These are phyloP conservation scores for Cyberlindnera euphorbiae DNA, from an alignment of 805 yeast species.

Conservation along the genomic window DNA sequence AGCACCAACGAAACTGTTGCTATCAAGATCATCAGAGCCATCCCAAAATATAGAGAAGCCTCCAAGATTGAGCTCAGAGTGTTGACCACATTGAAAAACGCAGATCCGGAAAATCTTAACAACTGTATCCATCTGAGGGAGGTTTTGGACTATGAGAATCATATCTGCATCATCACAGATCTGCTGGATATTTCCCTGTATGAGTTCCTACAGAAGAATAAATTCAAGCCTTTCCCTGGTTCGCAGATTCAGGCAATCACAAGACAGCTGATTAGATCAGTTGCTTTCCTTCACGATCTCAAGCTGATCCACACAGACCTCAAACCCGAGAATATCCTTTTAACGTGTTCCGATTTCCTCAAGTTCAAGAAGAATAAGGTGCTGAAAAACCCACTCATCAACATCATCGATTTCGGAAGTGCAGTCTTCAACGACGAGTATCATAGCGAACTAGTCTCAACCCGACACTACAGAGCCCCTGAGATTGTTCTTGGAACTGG, in stretches of 20 bases:
- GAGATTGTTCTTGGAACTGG: slow-evolving; percentile 93
- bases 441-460: slow-evolving; percentile 87
- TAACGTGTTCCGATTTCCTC: slow-evolving; percentile 21
- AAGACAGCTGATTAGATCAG: slow-evolving; percentile 77
- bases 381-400: slow-evolving; percentile 73
- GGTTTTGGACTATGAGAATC: slow-evolving; percentile 89
- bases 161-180: slow-evolving; percentile 91
- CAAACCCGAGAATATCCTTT: slow-evolving; percentile 89
- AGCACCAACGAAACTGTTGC: slow-evolving; percentile 60
- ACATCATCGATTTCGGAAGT: slow-evolving; percentile 94
- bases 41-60: slow-evolving; percentile 93
- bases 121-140: slow-evolving; percentile 84
- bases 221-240: slow-evolving; percentile 88
- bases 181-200: slow-evolving; percentile 78
- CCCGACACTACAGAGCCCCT: slow-evolving; percentile 96
- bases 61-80: slow-evolving; percentile 89
- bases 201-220: slow-evolving; percentile 83
- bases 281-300: slow-evolving; percentile 84
- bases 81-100: slow-evolving; percentile 61
- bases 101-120: slow-evolving; percentile 59
- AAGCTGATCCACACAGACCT: slow-evolving; percentile 92
- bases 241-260: slow-evolving; percentile 87
- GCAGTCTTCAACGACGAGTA: slow-evolving; percentile 93
- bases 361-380: slow-evolving; percentile 34
- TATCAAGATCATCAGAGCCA: slow-evolving; percentile 85